Percentiles rank a stretch among this genome's conserved stretches.
Evolutionary conservation across 192 early-diverging fungal genomes (phyloP).

Genomic region (Coemansia asiatica): DNA sequence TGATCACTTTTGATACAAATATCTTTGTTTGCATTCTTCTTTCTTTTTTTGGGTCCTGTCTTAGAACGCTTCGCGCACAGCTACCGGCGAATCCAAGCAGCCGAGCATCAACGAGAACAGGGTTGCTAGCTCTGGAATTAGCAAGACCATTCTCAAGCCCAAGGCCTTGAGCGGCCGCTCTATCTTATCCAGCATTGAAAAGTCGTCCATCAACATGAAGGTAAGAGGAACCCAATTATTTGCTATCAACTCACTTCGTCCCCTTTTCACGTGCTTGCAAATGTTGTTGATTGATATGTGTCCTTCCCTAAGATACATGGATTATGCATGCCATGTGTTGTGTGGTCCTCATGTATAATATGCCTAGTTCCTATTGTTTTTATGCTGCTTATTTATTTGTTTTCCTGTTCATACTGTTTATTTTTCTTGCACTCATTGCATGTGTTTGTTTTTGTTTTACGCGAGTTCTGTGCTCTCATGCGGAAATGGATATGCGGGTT

Average conservation of each 20-base stretch:
- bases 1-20: not conserved
- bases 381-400: too few species aligned
- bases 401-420: not conserved
- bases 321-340: too few species aligned
- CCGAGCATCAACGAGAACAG: not conserved
- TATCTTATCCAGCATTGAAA: not conserved
- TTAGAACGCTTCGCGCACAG: not conserved
- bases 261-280: conserved; percentile 1
- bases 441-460: not conserved
- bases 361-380: too few species aligned
- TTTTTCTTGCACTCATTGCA: not conserved
- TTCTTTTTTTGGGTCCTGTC: not conserved
- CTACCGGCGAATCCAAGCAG: not conserved
- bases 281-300: not conserved
- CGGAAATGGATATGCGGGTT: not conserved
- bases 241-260: too few species aligned
- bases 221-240: not conserved
- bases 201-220: not conserved
- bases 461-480: not conserved
- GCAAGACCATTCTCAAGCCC: not conserved
- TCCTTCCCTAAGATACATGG: too few species aligned
- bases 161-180: not conserved
- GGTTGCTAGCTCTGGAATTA: not conserved
- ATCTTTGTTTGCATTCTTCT: not conserved
- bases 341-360: too few species aligned